Base-by-base conservation (phyloP, 176 grass and related monocot species). In the Juncus inflexus region DNA sequence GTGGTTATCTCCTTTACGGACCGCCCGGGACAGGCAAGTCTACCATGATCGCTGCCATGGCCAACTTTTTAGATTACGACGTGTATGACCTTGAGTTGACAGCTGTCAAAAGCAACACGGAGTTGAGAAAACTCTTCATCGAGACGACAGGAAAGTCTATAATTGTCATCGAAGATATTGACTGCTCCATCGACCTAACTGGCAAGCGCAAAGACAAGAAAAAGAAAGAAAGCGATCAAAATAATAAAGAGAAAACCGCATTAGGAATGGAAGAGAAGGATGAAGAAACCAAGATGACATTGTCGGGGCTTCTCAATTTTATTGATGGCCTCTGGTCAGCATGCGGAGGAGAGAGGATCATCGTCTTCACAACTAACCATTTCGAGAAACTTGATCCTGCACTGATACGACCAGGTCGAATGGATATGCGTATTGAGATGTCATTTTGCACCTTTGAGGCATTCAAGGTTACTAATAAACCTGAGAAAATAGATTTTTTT, bases 351-450 rank as follows among this genome's bases (percentile, higher is more conserved):
- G 52, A 72, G 53, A 72, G 68, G 68, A 49, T 72, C 9, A 58
- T 72, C 2, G 39, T 72, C 2, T 72, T 72, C 50, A 72, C 35
- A 28, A 72, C 68, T 4, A 53, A 37, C 55, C 15, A 40, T 53
- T 10, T 55, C n/a, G 12, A 75, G 42, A 28, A 53, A 11, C 40
- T 47, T 12, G 35, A 75, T n/a, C 43, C 36, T 39, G 60, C 49
- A n/a, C 11, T 16, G 14, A 52, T 43, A 39, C 37, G 40, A 40
- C 51, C 14, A 35, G 37, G 57, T 7, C 40, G 35, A 12, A 14
- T 64, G 50, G 61, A 64, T 40, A 79, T 72, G 60, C 77, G 50
- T 16, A 66, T 79, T 37, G 68, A 79, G 60, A 73, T 79, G 77
- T 79, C 77, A 2, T 79, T 65, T 40, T 79, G 77, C 58, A 2